Evolutionary conservation across 2,329 filamentous ascomycete genomes (phyloP), one percentile per base, ranked within the genome.

Genomic region (Colletotrichum tofieldiae): DNA sequence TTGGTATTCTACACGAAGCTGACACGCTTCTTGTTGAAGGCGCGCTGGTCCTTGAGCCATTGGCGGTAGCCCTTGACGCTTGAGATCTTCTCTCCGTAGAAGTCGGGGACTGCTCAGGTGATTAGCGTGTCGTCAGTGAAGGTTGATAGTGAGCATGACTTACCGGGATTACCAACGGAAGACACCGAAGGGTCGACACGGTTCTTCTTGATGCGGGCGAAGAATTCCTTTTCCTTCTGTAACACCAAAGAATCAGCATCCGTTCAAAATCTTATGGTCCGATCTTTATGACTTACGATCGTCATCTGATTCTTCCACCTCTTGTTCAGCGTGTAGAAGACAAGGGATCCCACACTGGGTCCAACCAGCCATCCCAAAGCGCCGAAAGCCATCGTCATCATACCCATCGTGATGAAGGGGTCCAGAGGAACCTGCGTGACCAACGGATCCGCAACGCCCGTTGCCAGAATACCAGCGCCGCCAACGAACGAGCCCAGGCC

Each of bases 51-150:
- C 87, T 98, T 98, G 79, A 99, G 85, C 96, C 96, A 99, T 82
- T 94, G 92, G 78, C 96, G 88, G 82, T 98, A 99, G 58, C 94
- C 95, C 65, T 92, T 88, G 29, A 98, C 94, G 78, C 95, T 98
- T 63, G 93, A 94, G 78, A 99, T 98, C 88, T 98, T 98, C 86
- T 99, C 96, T 78, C 96, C 96, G 79, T 99, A 99, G 84, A 98
- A 99, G 81, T 99, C 96, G 54, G 96, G 95, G 1, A 98, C 94
- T 88, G 6, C 11, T 26, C 18, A 14, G 20, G 39, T 71, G 5
- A 58, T 65, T 29, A 69, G 29, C 35, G 29, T 29, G 47, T 14
- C 1, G 51, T 29, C 5, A 16, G 23, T 41, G 26, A 3, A 5
- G 8, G 0, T 43, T 14, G 12, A 18, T 29, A 5, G 6, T 0